phyloP scores from a whole-genome alignment of 1,139 yeast genomes.

The Diutina mesorugosa region DNA sequence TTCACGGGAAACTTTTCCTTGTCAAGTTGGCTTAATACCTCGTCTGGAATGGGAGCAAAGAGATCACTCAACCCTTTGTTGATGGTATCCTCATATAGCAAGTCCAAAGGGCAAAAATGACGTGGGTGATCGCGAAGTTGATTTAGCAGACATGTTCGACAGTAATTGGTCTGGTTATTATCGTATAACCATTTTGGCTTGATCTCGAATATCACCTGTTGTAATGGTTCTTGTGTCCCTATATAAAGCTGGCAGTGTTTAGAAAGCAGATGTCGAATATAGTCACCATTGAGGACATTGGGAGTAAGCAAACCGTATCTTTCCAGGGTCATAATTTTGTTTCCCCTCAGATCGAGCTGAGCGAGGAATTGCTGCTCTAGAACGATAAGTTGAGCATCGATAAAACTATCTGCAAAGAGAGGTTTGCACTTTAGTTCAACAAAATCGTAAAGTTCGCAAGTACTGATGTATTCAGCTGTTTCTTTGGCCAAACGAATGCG shows the following conservation, averaged over 20 bases:
- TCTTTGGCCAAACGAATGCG: slow-evolving; percentile 25
- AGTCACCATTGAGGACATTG: slow-evolving; percentile 25
- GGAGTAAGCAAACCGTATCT: slow-evolving; percentile 29
- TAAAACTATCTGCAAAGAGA: slow-evolving; percentile 24
- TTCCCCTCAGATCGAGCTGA: slow-evolving; percentile 16
- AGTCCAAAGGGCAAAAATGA: slow-evolving; percentile 34
- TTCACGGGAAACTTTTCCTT: slow-evolving; percentile 2
- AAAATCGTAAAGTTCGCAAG: slow-evolving; percentile 30
- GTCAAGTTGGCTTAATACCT: slow-evolving; percentile 10
- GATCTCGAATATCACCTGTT: slow-evolving; percentile 25
- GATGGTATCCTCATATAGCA: slow-evolving; percentile 19
- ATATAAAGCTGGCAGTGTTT: slow-evolving; percentile 25
- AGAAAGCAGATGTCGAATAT: slow-evolving; percentile 15
- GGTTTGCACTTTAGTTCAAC: slow-evolving; percentile 29
- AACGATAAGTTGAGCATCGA: slow-evolving; percentile 27
- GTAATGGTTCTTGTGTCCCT: slow-evolving; percentile 2
- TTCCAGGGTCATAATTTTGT: slow-evolving; percentile 21
- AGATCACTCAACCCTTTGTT: slow-evolving; percentile 23
- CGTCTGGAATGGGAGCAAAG: slow-evolving; percentile 16
- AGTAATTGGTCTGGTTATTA: slow-evolving; percentile 24
- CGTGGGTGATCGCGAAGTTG: slow-evolving; percentile 18
- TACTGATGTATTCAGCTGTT: slow-evolving; percentile 27
- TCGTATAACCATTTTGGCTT: slow-evolving; percentile 39
- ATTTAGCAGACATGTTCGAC: slow-evolving; percentile 30
- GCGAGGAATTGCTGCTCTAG: slow-evolving; percentile 22